Evolutionary conservation across 495 filamentous ascomycete species (phyloP).

Genomic region (Trichocladium antarcticum): DNA sequence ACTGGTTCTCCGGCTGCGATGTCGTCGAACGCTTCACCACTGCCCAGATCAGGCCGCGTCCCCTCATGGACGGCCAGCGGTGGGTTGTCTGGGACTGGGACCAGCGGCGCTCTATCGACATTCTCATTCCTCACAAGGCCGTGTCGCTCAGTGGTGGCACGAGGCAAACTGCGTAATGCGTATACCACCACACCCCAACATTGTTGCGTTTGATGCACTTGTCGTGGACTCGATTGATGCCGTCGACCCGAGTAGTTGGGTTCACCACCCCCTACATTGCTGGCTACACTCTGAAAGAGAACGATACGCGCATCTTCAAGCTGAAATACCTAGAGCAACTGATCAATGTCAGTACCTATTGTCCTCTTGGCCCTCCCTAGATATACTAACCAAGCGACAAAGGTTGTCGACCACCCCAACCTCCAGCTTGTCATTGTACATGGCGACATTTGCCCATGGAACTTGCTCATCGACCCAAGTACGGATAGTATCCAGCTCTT

Average conservation of each 20-base stretch:
- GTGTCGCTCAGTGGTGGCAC: constrained; percentile 21
- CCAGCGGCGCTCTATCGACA: not conserved
- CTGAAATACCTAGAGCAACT: constrained; percentile 31
- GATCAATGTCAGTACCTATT: constrained; percentile 6
- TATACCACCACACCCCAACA: constrained; percentile 26
- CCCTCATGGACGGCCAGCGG: not conserved
- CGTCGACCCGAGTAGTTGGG: constrained; percentile 24
- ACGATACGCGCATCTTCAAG: constrained; percentile 20
- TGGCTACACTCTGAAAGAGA: constrained; percentile 23
- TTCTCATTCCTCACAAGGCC: not conserved
- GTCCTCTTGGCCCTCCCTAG: not conserved
- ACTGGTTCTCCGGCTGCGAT: not conserved
- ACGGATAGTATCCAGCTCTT: not conserved
- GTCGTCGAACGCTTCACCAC: not conserved
- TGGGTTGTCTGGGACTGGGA: not conserved
- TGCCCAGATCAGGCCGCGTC: not conserved
- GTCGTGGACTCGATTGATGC: constrained; percentile 23
- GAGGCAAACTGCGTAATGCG: constrained; percentile 27
- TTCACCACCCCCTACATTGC: constrained; percentile 30
- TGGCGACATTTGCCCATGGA: constrained; percentile 2
- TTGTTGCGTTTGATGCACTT: constrained; percentile 26
- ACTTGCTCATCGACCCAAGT: constrained; percentile 3
- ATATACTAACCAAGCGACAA: not conserved
- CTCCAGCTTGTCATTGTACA: not conserved
- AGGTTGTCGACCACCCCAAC: constrained; percentile 7